Percentiles rank a stretch among this genome's conserved stretches.
Conservation (phyloP, 2,329 filamentous ascomycete genomes). For the Celoporthe dispersa region DNA sequence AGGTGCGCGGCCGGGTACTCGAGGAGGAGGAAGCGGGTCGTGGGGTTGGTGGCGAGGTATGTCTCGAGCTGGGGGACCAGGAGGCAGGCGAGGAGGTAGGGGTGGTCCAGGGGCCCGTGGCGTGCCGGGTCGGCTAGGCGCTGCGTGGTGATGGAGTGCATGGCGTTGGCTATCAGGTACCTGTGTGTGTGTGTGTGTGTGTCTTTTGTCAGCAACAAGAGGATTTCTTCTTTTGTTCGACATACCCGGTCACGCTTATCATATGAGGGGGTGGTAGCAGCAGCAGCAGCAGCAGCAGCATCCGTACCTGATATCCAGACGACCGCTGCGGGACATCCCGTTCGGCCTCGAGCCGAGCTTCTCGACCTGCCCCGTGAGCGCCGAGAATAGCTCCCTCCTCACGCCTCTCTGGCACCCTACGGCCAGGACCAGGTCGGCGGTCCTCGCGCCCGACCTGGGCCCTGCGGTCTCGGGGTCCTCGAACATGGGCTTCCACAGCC, state of each 20-base stretch:
- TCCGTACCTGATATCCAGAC: slow-evolving; percentile 64
- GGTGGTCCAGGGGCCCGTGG: slow-evolving; percentile 59
- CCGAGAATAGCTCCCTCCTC: slow-evolving; percentile 51
- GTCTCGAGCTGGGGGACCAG: slow-evolving; percentile 65
- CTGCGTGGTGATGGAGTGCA: slow-evolving; percentile 61
- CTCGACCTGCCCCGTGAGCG: slow-evolving; percentile 57
- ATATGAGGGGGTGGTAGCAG: too few relatives aligned
- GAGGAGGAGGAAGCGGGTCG: slow-evolving; percentile 61
- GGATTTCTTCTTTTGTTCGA: too few relatives aligned
- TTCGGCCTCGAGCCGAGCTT: slow-evolving; percentile 56
- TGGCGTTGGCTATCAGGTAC: slow-evolving; percentile 63
- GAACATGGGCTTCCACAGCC: slow-evolving; percentile 59
- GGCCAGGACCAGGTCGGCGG: slow-evolving; percentile 63
- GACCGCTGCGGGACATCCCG: slow-evolving; percentile 56
- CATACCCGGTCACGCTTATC: too few relatives aligned
- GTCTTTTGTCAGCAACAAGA: too few relatives aligned
- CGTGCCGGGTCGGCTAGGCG: slow-evolving; percentile 53
- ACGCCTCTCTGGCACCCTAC: slow-evolving; percentile 62
- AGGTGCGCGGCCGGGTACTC: slow-evolving; percentile 63
- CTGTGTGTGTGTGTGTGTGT: slow-evolving; percentile 42
- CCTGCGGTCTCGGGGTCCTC: slow-evolving; percentile 42
- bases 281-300: too few relatives aligned
- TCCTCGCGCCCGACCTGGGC: slow-evolving; percentile 40
- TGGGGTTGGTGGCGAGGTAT: slow-evolving; percentile 57
- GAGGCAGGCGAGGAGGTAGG: slow-evolving; percentile 59